Percentiles rank a stretch among this genome's conserved stretches.
Conservation (phyloP, 108 stramenopile species). For the Nitzschia sp. region DNA sequence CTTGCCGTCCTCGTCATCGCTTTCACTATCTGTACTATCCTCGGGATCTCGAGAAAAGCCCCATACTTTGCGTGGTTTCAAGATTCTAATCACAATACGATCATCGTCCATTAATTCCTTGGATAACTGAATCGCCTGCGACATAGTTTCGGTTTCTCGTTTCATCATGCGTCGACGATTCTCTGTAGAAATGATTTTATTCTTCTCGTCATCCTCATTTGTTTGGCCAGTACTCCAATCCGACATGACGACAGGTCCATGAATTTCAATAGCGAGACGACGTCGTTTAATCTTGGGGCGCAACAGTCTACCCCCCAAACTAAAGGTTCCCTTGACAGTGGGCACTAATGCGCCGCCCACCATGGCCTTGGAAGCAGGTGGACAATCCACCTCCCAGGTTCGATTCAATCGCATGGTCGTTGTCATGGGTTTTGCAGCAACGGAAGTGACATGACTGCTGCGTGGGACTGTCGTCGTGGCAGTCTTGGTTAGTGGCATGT, state of each 20-base stretch:
- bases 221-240: too few species aligned
- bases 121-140: conserved; percentile 15
- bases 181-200: background rate
- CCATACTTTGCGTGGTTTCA: conserved; percentile 28
- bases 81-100: conserved; percentile 22
- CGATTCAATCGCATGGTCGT: conserved; percentile 13
- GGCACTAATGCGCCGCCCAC: conserved; percentile 22
- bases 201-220: conserved; percentile 13
- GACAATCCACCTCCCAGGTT: conserved; percentile 39
- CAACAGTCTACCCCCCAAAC: conserved; percentile 4
- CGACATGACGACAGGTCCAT: too few species aligned
- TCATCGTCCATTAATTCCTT: conserved; percentile 37
- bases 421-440: too few species aligned
- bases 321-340: conserved; percentile 17
- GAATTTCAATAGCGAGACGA: conserved; percentile 24
- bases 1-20: conserved; percentile 5
- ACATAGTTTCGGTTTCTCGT: background rate
- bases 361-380: conserved; percentile 29
- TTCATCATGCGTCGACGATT: background rate
- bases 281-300: conserved; percentile 2
- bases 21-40: conserved; percentile 9
- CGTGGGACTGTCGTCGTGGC: too few species aligned
- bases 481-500: too few species aligned
- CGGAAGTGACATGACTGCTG: too few species aligned
- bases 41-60: conserved; percentile 24